Base-by-base conservation (phyloP, 2,329 filamentous ascomycete species). In the Penicillium sclerotiorum region DNA sequence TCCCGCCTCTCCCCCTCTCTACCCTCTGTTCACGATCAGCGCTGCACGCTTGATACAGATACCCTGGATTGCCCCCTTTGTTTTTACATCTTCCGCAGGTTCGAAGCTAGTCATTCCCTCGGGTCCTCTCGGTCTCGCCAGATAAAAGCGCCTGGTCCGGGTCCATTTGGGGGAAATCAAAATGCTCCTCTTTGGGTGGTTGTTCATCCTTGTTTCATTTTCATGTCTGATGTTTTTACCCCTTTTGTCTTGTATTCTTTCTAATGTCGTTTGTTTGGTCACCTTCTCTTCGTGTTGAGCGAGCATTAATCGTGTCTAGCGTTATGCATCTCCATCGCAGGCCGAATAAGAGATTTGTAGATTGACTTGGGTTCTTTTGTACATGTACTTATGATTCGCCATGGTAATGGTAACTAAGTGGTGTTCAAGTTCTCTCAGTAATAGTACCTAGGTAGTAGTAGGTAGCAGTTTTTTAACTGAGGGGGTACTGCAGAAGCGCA, bases 1-100 rank as follows among this genome's bases (percentile, higher is more conserved):
- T 39, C 13, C 52, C 36, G 28, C 28, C n/a, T 25, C 37, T 17
- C 44, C 30, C 40, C 28, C 15, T 36, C 22, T 50, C 27, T 38
- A 35, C 39, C 18, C 39, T 51, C 50, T 52, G 50, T 56, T 59
- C 51, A 61, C 55, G 55, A 63, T 64, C 63, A 63, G 59, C 56
- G 51, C 47, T 56, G 51, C 57, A 58, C 53, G 58, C 64, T 67
- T 52, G 64, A 68, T 69, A 63, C 61, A 56, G 47, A 60, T 61
- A 61, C 60, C 66, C 66, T 63, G 43, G 55, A 45, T 51, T 59
- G 48, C 55, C 21, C 47, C 55, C 42, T 55, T n/a, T 55, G 42
- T 56, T 37, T 52, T 32, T 50, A 50, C 50, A 53, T 61, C 62
- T 64, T 57, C 63, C 62, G 66, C 67, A 66, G 62, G 66, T 61